These are phyloP conservation scores for Carex scoparia DNA, from an alignment of 176 grass and related monocot species.

Conservation along the genomic window DNA sequence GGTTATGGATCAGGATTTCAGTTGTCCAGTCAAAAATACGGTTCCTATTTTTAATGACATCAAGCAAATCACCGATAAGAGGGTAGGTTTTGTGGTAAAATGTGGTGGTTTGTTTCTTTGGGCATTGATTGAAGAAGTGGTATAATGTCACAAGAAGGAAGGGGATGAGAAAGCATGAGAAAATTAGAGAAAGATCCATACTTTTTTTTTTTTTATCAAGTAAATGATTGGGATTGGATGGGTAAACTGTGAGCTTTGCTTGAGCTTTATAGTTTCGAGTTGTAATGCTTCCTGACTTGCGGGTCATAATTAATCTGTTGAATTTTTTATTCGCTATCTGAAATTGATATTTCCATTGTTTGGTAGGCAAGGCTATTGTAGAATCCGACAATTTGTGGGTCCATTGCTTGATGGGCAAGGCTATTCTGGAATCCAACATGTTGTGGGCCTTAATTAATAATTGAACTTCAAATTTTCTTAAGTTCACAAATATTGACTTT, in stretches of 20 bases:
- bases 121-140: neutral
- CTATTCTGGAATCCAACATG: neutral
- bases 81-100: conserved; percentile 10
- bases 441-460: neutral
- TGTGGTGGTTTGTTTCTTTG: conserved; percentile 15
- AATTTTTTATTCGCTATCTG: too few species aligned
- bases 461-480: neutral
- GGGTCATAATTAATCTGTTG: neutral
- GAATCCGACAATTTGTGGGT: too few species aligned
- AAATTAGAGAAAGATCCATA: conserved; percentile 34
- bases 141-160: conserved; percentile 21
- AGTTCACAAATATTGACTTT: neutral
- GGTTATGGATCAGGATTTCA: too few species aligned
- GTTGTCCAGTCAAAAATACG: too few species aligned
- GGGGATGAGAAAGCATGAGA: neutral
- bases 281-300: neutral
- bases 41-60: too few species aligned
- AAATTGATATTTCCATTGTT: too few species aligned
- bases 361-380: too few species aligned
- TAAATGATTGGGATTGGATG: neutral
- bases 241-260: neutral
- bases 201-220: neutral
- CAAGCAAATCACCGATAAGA: too few species aligned
- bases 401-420: neutral
- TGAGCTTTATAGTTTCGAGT: neutral